phyloP scores from a whole-genome alignment of 768 basidiomycete genomes.

The Podaxis sp. region DNA sequence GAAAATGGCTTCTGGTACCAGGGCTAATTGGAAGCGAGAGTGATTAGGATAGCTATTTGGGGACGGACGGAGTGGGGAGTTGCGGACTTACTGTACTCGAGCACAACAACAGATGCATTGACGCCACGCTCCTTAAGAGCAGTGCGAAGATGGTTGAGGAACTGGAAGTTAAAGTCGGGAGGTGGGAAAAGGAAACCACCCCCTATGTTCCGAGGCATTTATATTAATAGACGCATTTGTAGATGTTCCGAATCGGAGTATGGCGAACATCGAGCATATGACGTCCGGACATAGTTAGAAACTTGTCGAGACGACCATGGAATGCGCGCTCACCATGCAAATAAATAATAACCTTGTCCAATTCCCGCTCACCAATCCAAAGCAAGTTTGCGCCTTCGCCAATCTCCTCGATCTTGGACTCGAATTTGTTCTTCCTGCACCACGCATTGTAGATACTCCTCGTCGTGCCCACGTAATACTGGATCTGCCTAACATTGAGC shows the following conservation, averaged over 20 bases:
- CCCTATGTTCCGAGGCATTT: slow-evolving; percentile 3
- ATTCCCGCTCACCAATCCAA: slow-evolving; percentile 14
- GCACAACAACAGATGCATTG: slow-evolving; percentile 13
- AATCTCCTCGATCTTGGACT: slow-evolving; percentile 6
- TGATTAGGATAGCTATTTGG: not conserved
- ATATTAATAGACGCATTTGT: not conserved
- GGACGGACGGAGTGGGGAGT: not conserved
- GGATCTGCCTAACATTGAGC: not conserved
- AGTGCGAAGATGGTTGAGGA: slow-evolving; percentile 9
- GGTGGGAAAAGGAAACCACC: slow-evolving; percentile 16
- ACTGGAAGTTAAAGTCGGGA: slow-evolving; percentile 5
- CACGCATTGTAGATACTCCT: not conserved
- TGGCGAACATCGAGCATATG: not conserved
- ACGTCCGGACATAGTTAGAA: not conserved
- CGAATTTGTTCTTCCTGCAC: not conserved
- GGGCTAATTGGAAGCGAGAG: slow-evolving; percentile 15
- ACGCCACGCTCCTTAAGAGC: slow-evolving; percentile 12
- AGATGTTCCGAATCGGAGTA: not conserved
- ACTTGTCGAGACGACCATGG: not conserved
- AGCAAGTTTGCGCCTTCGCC: slow-evolving; percentile 14
- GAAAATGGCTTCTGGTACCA: slow-evolving; percentile 21
- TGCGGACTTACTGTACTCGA: slow-evolving; percentile 16
- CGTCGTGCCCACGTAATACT: not conserved
- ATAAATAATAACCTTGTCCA: slow-evolving; percentile 17
- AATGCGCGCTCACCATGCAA: slow-evolving; percentile 13